Conservation (phyloP, 2,329 filamentous ascomycete genomes). For the Trichoderma simmonsii region DNA sequence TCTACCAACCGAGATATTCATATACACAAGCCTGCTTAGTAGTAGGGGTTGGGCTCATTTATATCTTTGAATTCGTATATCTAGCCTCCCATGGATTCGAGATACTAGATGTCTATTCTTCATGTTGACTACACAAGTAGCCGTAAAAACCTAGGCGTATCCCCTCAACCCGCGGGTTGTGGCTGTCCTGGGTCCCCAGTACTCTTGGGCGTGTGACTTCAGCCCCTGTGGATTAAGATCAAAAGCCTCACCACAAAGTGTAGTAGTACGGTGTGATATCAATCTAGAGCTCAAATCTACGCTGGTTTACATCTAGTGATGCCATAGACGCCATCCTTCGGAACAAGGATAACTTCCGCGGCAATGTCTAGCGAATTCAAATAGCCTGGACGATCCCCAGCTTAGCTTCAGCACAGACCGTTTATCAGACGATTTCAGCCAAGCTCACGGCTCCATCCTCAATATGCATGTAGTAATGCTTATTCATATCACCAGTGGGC, state of each 20-base stretch:
- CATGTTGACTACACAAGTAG: neutral
- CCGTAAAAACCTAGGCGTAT: neutral
- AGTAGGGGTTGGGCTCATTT: rapidly evolving
- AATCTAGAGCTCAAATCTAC: neutral
- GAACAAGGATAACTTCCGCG: neutral
- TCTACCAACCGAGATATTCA: neutral
- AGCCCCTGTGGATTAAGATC: neutral
- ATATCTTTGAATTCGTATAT: neutral
- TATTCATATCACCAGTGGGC: neutral
- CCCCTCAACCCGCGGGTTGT: neutral
- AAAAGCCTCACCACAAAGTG: neutral
- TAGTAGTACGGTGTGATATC: neutral
- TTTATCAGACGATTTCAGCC: neutral
- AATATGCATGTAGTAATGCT: neutral
- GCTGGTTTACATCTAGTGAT: too few relatives aligned
- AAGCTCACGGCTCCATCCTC: neutral
- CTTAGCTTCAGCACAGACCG: neutral
- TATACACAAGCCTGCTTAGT: neutral
- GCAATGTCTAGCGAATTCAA: neutral
- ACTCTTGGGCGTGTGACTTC: neutral
- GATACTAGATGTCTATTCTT: neutral
- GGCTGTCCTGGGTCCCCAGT: neutral
- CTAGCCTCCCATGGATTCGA: neutral
- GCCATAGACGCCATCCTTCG: neutral
- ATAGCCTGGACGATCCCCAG: neutral